phyloP scores from a whole-genome alignment of 2,329 filamentous ascomycete genomes.

The Sphaceloma murrayae region DNA sequence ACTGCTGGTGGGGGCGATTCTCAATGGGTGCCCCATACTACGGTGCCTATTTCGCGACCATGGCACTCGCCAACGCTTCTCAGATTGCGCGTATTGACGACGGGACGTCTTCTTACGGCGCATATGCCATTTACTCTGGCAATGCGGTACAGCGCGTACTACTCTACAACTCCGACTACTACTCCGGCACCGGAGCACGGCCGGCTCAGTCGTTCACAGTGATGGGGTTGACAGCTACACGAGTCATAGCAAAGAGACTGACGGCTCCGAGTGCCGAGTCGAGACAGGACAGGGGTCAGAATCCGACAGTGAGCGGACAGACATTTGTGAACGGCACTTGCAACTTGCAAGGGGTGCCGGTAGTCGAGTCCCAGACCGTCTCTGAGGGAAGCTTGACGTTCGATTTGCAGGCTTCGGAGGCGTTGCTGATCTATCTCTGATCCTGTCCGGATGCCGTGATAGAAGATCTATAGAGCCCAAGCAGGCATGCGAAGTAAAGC shows the following conservation, averaged over 20 bases:
- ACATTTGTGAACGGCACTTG: constrained; percentile 14
- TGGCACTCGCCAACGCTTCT: constrained; percentile 37
- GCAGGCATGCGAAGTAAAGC: too few species aligned
- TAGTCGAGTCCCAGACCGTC: constrained; percentile 3
- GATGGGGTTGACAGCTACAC: constrained; percentile 6
- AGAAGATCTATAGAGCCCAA: too few species aligned
- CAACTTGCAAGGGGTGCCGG: constrained; percentile 1
- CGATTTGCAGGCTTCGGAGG: constrained; percentile 13
- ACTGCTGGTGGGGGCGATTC: constrained; percentile 13
- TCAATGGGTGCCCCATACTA: constrained; percentile 35
- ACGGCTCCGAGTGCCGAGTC: constrained; percentile 4
- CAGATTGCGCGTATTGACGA: constrained; percentile 40
- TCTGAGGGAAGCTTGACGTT: neutral
- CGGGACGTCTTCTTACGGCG: constrained; percentile 35
- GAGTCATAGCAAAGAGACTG: constrained; percentile 17
- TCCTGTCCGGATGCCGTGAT: too few species aligned
- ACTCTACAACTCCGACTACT: constrained; percentile 19
- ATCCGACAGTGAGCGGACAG: constrained; percentile 10
- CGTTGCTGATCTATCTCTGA: constrained; percentile 14
- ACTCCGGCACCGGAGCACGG: constrained; percentile 6
- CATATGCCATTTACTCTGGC: constrained; percentile 38
- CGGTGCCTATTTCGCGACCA: constrained; percentile 41
- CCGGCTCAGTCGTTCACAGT: constrained; percentile 14
- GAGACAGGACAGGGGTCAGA: constrained; percentile 13
- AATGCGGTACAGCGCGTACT: constrained; percentile 14